Conservation (phyloP, 345 rosid species). For the Psidium friedrichsthalianum region DNA sequence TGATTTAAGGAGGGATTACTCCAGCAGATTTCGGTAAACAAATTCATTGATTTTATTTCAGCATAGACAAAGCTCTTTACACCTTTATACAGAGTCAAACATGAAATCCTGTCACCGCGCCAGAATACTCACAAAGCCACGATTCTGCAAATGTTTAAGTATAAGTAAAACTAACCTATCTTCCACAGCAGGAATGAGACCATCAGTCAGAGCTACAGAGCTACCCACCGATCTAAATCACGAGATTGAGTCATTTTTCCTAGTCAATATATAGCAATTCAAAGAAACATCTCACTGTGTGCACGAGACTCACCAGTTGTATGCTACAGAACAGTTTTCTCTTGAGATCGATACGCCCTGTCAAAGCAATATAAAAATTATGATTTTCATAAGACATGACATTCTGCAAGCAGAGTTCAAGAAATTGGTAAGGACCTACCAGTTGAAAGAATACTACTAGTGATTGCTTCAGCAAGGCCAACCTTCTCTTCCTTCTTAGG, state of each 20-base stretch:
- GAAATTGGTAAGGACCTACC: constrained; percentile 30
- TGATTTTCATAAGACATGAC: constrained; percentile 1
- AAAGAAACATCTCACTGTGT: background rate
- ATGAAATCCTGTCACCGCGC: background rate
- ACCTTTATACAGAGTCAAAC: background rate
- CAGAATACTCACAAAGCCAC: background rate
- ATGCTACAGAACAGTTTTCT: constrained; percentile 82
- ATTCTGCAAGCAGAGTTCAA: background rate
- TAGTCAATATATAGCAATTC: background rate
- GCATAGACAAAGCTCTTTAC: background rate
- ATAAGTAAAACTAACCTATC: constrained; percentile 52
- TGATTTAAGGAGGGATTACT: background rate
- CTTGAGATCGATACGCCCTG: constrained; percentile 90
- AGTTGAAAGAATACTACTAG: constrained; percentile 73
- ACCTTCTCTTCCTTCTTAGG: constrained; percentile 92
- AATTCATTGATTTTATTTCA: background rate
- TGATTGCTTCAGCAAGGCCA: constrained; percentile 92
- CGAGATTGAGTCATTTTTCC: constrained; percentile 9
- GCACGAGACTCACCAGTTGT: constrained; percentile 50
- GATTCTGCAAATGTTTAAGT: background rate
- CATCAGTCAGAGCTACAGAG: constrained; percentile 77
- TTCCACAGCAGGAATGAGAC: constrained; percentile 61
- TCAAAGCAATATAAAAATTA: constrained; percentile 2
- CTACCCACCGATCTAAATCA: constrained; percentile 78
- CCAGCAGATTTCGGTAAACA: background rate